Base-by-base conservation (phyloP, 257 asterid species). In the Prunella vulgaris region DNA sequence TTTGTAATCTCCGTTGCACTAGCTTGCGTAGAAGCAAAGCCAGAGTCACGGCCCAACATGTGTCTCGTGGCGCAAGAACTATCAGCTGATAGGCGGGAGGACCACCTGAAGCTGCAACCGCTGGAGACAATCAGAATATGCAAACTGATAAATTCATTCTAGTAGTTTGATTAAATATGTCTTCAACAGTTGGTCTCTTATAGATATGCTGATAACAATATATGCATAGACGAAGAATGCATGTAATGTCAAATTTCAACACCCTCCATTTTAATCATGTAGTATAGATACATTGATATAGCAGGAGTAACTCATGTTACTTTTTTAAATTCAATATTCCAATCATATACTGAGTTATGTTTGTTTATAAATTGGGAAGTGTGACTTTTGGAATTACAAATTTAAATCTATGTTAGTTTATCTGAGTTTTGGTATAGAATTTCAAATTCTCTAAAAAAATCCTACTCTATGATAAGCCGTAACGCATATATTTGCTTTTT, bases 41-140 rank as follows among this genome's bases (percentile, higher is more conserved):
- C 98, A 2, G 96, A 85, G 71, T 67, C 81, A 0, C 77, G 98
- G 66, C 98, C 97, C 22, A 66, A 84, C 79, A 88, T 93, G 97
- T 92, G 93, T 20, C 80, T 14, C 28, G 89, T 87, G 65, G 92
- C 97, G 49, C 91, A 85, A 78, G 93, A 93, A 69, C 40, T 93
- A 17, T 80, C 97, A 27, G 92, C 90, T 72, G 72, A 51, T 61
- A 77, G 77, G 35, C 85, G 71, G 71, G 74, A 85, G n/a, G 80
- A 66, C 81, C 80, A 82, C 60, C 79, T 83, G 3, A 79, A 76
- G 75, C 90, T 88, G 48, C 38, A 76, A 74, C 90, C 90, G 46
- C 38, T 85, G 66, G 87, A 80, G 61, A 24, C 78, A 59, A 81
- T 74, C 69, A 86, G 68, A 64, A 61, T 84, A 25, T 75, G 82